A percentile compares a stretch with the other conserved stretches of the same genome.
These are phyloP conservation scores for Herpetomonas tarakana DNA, from an alignment of 208 protist genomes.

Conservation along the genomic window DNA sequence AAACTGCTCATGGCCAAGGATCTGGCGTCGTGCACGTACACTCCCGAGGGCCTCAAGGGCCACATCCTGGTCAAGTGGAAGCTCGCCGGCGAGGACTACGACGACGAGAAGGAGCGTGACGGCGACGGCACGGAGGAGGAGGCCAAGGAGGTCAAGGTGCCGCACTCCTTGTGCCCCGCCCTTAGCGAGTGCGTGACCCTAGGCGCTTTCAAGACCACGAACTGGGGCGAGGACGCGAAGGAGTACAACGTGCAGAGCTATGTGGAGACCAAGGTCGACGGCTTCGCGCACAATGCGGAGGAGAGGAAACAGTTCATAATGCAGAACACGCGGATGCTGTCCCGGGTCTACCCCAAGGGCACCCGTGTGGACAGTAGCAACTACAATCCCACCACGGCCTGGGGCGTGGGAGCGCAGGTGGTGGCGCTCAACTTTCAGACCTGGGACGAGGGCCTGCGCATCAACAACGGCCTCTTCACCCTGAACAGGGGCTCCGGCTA, in stretches of 20 bases:
- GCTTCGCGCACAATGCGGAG: constrained; percentile 13
- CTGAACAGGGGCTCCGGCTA: constrained; percentile 90
- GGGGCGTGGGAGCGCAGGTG: constrained; percentile 69
- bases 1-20: constrained; percentile 24
- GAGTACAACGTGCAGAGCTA: constrained; percentile 57
- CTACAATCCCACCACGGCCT: constrained; percentile 68
- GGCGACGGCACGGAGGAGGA: constrained; percentile 11
- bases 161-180: constrained; percentile 14
- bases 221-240: constrained; percentile 47
- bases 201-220: constrained; percentile 33
- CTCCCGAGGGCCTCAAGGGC: constrained; percentile 28
- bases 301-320: constrained; percentile 23
- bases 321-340: constrained; percentile 68
- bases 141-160: constrained; percentile 13
- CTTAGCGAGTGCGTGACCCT: constrained; percentile 42
- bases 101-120: constrained; percentile 14
- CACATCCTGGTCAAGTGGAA: constrained; percentile 49
- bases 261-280: constrained; percentile 43
- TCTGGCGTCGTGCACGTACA: constrained; percentile 14
- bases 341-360: constrained; percentile 89
- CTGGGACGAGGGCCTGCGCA: constrained; percentile 34
- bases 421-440: constrained; percentile 90
- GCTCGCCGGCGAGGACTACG: constrained; percentile 26
- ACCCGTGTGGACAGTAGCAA: constrained; percentile 82
- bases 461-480: constrained; percentile 84